Evolutionary conservation across 2,329 filamentous ascomycete genomes (phyloP), one percentile per base, ranked within the genome.

Genomic region (Hymenotorrendiella dingleyae): DNA sequence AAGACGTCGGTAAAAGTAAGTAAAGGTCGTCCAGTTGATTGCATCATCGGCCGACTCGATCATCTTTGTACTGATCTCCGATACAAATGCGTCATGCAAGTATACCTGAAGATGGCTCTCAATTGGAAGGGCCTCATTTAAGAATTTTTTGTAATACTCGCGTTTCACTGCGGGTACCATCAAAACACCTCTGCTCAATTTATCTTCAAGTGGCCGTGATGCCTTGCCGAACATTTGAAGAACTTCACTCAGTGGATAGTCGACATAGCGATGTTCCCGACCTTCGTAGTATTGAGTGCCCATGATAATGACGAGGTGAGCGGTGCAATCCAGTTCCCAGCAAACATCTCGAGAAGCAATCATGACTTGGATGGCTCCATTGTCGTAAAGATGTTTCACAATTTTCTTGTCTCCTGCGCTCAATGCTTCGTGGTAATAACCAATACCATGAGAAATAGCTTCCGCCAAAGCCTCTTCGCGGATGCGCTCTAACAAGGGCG

Each of bases 141-240:
- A 69, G 71, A 98, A 98, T 67, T 98, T 98, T 69, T 93, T 94
- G 76, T 97, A 98, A 67, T 95, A 98, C 50, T 96, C 90, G 27
- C 93, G 82, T 73, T 94, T 96, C 36, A 94, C 88, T 14, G 86
- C 82, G 3, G 91, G 89, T 9, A 96, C 80, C 93, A 98, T 97
- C 33, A 98, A 73, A n/a, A 98, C 87, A 54, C 91, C 94, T 48
- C 86, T 87, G 34, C 86, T 84, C 44, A 84, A 77, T 44, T 86
- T 87, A 57, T 95, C 89, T 59, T 82, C 75, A 3, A 83, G 77
- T 2, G 88, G 80, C 29, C 85, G 80, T 42, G 90, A 81, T 27
- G 93, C 86, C 65, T 93, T 94, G 54, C 93, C 93, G 56, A 97
- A 95, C 91, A 98, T 98, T 60, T 98, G 93, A 42, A 98, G 69